Evolutionary conservation across 306 rosid genomes (phyloP).

Genomic region (Medicago lupulina): DNA sequence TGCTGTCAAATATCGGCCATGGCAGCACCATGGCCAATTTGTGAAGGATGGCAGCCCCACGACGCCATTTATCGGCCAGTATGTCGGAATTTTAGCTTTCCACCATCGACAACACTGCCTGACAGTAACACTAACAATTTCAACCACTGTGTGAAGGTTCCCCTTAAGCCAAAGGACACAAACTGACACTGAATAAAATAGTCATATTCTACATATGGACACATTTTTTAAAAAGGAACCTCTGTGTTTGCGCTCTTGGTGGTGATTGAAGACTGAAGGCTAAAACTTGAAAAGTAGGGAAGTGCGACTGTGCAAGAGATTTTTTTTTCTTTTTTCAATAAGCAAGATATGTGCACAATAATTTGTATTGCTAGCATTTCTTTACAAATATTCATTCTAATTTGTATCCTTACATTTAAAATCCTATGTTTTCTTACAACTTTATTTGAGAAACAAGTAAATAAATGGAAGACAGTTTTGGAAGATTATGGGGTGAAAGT

Average conservation of each 20-base stretch:
- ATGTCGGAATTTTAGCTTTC: too few species aligned
- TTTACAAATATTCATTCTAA: background rate
- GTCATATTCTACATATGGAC: constrained; percentile 10
- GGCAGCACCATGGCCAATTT: too few species aligned
- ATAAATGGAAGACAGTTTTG: background rate
- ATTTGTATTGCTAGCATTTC: background rate
- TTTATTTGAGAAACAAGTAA: background rate
- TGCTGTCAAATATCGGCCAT: too few species aligned
- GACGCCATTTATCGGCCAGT: too few species aligned
- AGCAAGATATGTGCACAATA: background rate
- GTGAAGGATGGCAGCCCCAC: too few species aligned
- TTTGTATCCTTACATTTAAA: background rate
- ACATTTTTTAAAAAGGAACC: background rate
- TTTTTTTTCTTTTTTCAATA: too few species aligned
- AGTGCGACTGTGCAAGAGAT: background rate
- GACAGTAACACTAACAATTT: background rate
- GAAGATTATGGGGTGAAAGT: background rate
- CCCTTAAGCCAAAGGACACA: background rate
- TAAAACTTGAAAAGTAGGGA: background rate
- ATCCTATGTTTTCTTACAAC: background rate
- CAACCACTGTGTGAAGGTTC: background rate
- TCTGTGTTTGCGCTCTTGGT: background rate
- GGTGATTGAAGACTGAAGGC: background rate
- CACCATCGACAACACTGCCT: background rate
- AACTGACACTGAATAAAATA: constrained; percentile 6